These are phyloP conservation scores for Sphenostylis stenocarpa DNA, from an alignment of 306 rosid genomes.

Conservation along the genomic window DNA sequence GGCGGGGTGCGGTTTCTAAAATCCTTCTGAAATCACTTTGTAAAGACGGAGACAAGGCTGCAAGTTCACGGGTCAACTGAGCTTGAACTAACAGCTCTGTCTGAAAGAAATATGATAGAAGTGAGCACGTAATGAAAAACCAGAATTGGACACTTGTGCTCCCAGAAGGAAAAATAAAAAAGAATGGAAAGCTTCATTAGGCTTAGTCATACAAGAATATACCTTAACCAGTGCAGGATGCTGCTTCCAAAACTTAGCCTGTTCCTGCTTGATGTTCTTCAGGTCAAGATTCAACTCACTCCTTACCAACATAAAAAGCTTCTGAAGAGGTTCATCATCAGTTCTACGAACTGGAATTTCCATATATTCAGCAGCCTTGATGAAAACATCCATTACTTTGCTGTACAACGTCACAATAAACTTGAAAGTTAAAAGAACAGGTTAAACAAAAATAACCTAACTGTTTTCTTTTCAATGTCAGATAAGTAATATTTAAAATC, in stretches of 20 bases:
- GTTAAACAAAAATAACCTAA: slow-evolving; percentile 17
- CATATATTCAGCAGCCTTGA: slow-evolving; percentile 91
- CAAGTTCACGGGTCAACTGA: slow-evolving; percentile 81
- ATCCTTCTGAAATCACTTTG: slow-evolving; percentile 78
- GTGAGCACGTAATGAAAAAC: slow-evolving; percentile 35
- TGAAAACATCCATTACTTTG: slow-evolving; percentile 99
- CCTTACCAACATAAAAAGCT: slow-evolving; percentile 90
- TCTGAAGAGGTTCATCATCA: slow-evolving; percentile 91
- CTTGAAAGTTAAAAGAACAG: not conserved
- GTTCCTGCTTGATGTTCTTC: slow-evolving; percentile 98
- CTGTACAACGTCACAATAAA: slow-evolving; percentile 42
- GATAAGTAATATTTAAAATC: not conserved
- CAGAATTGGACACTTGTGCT: slow-evolving; percentile 13
- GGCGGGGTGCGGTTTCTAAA: slow-evolving; percentile 92
- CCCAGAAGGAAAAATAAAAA: not conserved
- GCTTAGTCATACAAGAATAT: slow-evolving; percentile 25
- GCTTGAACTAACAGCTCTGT: slow-evolving; percentile 97
- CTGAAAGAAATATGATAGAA: slow-evolving; percentile 49
- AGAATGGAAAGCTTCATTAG: not conserved
- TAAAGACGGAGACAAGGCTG: slow-evolving; percentile 72
- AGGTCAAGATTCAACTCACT: slow-evolving; percentile 98
- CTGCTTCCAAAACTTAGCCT: slow-evolving; percentile 98
- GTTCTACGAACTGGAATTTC: slow-evolving; percentile 98
- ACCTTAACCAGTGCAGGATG: slow-evolving; percentile 98
- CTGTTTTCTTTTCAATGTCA: not conserved